phyloP scores from a whole-genome alignment of 768 basidiomycete species.

The Suillus paluster region DNA sequence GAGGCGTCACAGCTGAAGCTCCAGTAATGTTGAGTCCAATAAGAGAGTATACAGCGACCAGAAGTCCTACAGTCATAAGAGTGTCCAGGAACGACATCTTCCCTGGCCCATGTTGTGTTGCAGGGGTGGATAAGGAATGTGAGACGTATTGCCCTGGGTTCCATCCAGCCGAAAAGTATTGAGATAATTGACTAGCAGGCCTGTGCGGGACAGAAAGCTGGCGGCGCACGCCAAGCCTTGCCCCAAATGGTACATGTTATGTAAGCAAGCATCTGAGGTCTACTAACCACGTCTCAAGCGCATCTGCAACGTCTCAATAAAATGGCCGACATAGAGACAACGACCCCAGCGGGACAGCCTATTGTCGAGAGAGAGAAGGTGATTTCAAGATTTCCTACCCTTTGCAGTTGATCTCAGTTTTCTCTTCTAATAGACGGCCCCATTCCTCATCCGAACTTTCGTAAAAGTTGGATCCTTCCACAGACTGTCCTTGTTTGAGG shows the following conservation, averaged over 20 bases:
- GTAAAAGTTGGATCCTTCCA: constrained; percentile 84
- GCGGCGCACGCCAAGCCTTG: no score
- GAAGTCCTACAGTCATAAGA: no score
- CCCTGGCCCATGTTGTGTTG: no score
- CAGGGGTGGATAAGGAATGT: no score
- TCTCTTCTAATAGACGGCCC: constrained; percentile 57
- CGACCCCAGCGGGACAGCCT: constrained; percentile 49
- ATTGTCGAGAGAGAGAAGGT: constrained; percentile 65
- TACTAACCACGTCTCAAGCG: neutral
- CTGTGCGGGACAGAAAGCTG: no score
- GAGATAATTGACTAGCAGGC: no score
- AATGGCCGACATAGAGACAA: constrained; percentile 44
- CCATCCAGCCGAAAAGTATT: no score
- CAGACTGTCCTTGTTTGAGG: constrained; percentile 74
- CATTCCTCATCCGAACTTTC: constrained; percentile 83
- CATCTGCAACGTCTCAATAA: constrained; percentile 8
- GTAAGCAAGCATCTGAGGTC: neutral
- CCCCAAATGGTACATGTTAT: neutral
- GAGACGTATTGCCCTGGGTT: no score
- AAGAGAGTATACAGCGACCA: no score
- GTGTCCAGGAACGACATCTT: no score
- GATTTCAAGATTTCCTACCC: neutral
- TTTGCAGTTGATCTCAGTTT: constrained; percentile 4
- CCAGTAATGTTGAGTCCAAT: no score
- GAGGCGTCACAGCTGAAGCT: no score